Percentiles rank a stretch among this genome's conserved stretches.
phyloP scores from a whole-genome alignment of 164 flowering plant species.

The Liquidambar formosana region DNA sequence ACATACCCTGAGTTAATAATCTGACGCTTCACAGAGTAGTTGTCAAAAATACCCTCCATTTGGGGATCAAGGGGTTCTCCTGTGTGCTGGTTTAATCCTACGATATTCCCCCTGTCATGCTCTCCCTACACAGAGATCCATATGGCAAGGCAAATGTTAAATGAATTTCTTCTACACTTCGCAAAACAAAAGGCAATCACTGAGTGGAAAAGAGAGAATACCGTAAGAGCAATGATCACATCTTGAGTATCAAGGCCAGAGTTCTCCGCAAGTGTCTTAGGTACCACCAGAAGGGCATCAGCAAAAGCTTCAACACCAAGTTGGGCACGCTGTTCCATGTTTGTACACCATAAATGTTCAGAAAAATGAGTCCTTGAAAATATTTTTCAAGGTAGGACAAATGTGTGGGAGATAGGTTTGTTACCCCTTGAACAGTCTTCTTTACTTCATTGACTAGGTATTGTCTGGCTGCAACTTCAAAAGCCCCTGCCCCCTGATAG shows the following conservation, averaged over 20 bases:
- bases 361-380: neutral
- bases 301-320: slow-evolving; percentile 99
- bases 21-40: slow-evolving; percentile 95
- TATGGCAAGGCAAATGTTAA: neutral
- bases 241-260: slow-evolving; percentile 99
- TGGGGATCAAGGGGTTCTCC: slow-evolving; percentile 95
- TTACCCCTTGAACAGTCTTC: slow-evolving; percentile 98
- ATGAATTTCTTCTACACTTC: neutral
- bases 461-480: slow-evolving; percentile 98
- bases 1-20: slow-evolving; percentile 91
- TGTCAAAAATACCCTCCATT: slow-evolving; percentile 98
- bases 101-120: slow-evolving; percentile 90
- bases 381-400: neutral
- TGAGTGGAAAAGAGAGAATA: slow-evolving; percentile 21
- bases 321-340: slow-evolving; percentile 80
- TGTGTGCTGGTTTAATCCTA: slow-evolving; percentile 82
- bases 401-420: neutral
- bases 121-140: slow-evolving; percentile 57
- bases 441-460: slow-evolving; percentile 80
- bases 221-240: slow-evolving; percentile 82
- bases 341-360: slow-evolving; percentile 9
- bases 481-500: slow-evolving; percentile 94
- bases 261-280: slow-evolving; percentile 96
- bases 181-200: neutral
- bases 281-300: slow-evolving; percentile 94